Percentiles rank a stretch among this genome's conserved stretches.
These are phyloP conservation scores for Solanum sparsipilum DNA, from an alignment of 257 asterid species.

Conservation along the genomic window DNA sequence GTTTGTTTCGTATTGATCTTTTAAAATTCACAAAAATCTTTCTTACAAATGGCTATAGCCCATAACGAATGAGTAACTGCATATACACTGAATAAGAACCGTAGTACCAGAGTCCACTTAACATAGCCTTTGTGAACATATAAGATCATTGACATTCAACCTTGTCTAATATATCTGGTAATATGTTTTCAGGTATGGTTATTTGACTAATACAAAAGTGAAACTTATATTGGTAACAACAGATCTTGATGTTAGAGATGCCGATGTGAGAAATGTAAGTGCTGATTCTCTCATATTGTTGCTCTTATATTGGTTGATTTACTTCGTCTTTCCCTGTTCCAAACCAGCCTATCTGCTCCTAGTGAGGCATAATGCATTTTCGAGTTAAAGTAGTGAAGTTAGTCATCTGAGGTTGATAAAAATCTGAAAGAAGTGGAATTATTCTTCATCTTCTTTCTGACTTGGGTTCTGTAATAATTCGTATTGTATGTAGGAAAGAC, in stretches of 20 bases:
- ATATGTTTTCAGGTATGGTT: conserved; percentile 66
- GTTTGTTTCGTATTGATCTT: too few relatives aligned
- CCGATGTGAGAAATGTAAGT: conserved; percentile 90
- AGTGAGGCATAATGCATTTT: not conserved
- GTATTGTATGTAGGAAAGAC: not conserved
- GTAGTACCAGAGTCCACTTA: not conserved
- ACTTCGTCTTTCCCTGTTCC: not conserved
- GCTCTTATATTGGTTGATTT: not conserved
- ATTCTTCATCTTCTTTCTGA: not conserved
- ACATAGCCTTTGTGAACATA: not conserved
- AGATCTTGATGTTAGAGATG: conserved; percentile 91
- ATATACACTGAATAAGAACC: not conserved
- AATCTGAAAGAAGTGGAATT: not conserved
- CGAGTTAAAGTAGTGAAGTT: not conserved
- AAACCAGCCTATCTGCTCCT: not conserved
- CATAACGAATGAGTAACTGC: not conserved
- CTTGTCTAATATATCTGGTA: not conserved
- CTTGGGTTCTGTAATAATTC: not conserved
- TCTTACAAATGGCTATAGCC: not conserved
- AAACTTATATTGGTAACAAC: conserved; percentile 93
- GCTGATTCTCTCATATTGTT: not conserved
- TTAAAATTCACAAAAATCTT: not conserved
- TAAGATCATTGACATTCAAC: not conserved
- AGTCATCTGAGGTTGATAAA: not conserved
- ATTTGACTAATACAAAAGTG: conserved; percentile 95